phyloP scores from a whole-genome alignment of 2,329 filamentous ascomycete genomes.

The Scedosporium boydii region DNA sequence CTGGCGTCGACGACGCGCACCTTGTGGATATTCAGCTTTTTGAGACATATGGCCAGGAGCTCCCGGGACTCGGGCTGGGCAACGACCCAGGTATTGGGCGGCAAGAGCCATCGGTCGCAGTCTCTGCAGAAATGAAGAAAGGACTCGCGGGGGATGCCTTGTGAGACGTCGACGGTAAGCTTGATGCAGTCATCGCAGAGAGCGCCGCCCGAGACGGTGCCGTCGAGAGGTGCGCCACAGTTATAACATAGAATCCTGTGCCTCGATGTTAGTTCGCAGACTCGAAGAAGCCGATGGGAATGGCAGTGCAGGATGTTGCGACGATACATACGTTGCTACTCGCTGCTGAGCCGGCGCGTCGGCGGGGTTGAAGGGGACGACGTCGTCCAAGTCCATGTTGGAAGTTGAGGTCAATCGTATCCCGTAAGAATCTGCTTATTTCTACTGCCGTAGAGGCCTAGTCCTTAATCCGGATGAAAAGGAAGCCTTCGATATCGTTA shows the following conservation, averaged over 20 bases:
- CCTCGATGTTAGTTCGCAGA: conserved; percentile 7
- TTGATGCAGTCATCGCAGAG: conserved; percentile 96
- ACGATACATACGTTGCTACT: conserved; percentile 29
- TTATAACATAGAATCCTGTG: conserved; percentile 90
- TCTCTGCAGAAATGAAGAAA: conserved; percentile 86
- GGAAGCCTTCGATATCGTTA: background rate
- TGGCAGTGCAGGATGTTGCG: background rate
- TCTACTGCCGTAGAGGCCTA: background rate
- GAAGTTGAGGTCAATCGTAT: conserved; percentile 13
- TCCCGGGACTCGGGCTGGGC: conserved; percentile 84
- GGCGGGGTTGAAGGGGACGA: conserved; percentile 24
- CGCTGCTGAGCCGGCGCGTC: conserved; percentile 18
- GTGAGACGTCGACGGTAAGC: conserved; percentile 84
- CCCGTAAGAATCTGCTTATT: background rate
- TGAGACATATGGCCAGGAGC: conserved; percentile 81
- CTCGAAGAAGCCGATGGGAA: background rate
- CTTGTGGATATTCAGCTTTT: conserved; percentile 77
- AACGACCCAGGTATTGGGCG: conserved; percentile 77
- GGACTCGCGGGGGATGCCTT: conserved; percentile 84
- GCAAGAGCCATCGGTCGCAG: conserved; percentile 88
- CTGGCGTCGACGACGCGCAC: conserved; percentile 90
- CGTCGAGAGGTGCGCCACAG: conserved; percentile 92
- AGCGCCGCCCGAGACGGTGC: conserved; percentile 74
- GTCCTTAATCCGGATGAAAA: no score
- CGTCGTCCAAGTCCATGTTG: conserved; percentile 36